Base-by-base conservation (phyloP, 208 protist species). In the Trypanosoma vivax region DNA sequence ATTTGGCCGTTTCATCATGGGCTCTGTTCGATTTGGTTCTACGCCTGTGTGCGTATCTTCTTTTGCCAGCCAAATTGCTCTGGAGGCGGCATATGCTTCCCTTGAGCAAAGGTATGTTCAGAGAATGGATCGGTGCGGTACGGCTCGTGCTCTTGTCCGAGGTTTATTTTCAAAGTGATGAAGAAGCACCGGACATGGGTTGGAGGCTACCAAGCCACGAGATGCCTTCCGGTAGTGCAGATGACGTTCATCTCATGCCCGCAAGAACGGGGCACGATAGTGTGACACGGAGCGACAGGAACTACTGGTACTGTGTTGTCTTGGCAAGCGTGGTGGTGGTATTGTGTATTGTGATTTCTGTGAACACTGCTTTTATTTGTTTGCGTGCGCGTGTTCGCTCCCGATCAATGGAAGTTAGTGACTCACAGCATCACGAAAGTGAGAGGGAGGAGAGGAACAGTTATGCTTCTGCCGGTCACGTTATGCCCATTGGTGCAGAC, bases 21-120 rank as follows among this genome's bases (percentile, higher is more conserved):
- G 23, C 60, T 1, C 10, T 78, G 1, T 70, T 75, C 46, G 70
- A 85, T 49, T 34, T 60, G 3, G 64, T 85, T 19, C 47, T 81
- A 39, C 65, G 68, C 31, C 53, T 61, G 3, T 69, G 53, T 43
- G 61, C 68, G 34, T 85, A 81, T 43, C 5, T 72, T 7, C 37
- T 76, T 16, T 62, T 89, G 3, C 56, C 74, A 0, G 49, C 65
- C 0, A 52, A 62, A 24, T 73, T 79, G 60, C 65, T 89, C 3
- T 69, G 53, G 38, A 73, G 81, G 0, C 61, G 59, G 18, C 51
- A 56, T 5, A 47, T 89, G 60, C 59, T 89, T 13, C 81, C 76
- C 5, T 49, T 89, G 6, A 41, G 46, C 14, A 2, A 48, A 34
- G 49, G 54, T 9, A 33, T 18, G 5, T 76, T 65, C 64, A 23